Percentiles rank a stretch among this genome's conserved stretches.
Evolutionary conservation across 805 yeast genomes (phyloP).

Genomic region (Wickerhamomyces queroliae): DNA sequence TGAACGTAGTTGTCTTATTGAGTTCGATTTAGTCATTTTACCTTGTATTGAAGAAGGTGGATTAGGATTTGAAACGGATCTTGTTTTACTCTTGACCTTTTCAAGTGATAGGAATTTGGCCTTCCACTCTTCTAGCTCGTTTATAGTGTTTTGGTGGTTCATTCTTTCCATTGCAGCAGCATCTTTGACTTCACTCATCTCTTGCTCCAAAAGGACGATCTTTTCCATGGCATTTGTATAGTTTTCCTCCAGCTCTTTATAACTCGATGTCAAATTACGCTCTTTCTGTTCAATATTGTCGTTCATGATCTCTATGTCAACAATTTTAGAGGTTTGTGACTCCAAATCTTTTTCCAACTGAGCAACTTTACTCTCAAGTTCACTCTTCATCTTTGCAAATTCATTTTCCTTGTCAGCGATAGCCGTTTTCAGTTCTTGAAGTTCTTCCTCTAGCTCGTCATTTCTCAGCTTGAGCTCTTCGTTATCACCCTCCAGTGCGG

Average conservation of each 20-base stretch:
- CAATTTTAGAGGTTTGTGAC: constrained; percentile 24
- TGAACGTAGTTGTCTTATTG: constrained; percentile 24
- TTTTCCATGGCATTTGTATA: constrained; percentile 31
- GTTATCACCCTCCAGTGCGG: constrained; percentile 24
- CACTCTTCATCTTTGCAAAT: constrained; percentile 14
- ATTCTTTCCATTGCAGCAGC: constrained; percentile 20
- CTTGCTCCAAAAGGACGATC: constrained; percentile 33
- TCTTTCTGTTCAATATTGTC: constrained; percentile 39
- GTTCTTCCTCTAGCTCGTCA: constrained; percentile 16
- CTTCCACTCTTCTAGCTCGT: constrained; percentile 17
- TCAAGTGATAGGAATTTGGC: constrained; percentile 3
- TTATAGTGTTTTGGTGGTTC: constrained; percentile 21
- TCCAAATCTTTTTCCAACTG: constrained; percentile 25
- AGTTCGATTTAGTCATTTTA: constrained; percentile 20
- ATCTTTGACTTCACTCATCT: constrained; percentile 24
- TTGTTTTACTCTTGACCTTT: background rate
- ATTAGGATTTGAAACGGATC: background rate
- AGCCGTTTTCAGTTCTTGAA: constrained; percentile 21
- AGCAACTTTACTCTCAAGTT: constrained; percentile 15
- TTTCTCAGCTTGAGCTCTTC: constrained; percentile 15
- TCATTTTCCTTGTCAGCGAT: constrained; percentile 24
- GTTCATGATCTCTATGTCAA: constrained; percentile 36
- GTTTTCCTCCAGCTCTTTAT: constrained; percentile 28
- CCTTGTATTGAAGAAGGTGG: constrained; percentile 1
- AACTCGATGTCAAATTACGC: constrained; percentile 26